Evolutionary conservation across 169 alveolate genomes (phyloP).

Genomic region (Eimeria acervulina): DNA sequence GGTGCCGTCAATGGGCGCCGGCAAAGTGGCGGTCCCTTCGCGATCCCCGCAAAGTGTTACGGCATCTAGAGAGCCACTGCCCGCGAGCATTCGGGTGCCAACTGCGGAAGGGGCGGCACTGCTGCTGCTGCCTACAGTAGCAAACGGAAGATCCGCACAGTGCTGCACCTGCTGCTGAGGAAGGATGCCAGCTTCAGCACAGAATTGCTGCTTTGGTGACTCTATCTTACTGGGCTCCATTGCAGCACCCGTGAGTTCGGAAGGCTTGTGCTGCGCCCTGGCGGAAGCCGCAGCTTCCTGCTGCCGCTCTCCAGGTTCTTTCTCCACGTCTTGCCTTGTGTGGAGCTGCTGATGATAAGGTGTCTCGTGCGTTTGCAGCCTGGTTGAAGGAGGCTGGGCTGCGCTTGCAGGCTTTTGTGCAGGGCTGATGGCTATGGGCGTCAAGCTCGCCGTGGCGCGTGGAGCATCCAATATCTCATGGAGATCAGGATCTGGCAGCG

Average conservation of each 20-base stretch:
- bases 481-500: background rate
- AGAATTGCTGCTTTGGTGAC: background rate
- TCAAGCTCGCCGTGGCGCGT: background rate
- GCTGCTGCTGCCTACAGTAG: constrained; percentile 49
- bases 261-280: background rate
- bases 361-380: background rate
- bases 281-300: background rate
- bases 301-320: background rate
- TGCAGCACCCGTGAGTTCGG: background rate
- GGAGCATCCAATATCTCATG: background rate
- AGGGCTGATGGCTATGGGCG: background rate
- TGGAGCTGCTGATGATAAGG: constrained; percentile 2
- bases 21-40: background rate
- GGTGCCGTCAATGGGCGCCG: constrained; percentile 14
- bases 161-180: background rate
- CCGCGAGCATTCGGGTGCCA: background rate
- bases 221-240: background rate
- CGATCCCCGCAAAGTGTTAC: background rate
- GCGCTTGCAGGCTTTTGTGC: background rate
- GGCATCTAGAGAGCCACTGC: background rate
- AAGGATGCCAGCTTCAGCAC: background rate
- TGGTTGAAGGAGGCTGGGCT: background rate
- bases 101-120: background rate
- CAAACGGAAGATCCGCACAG: background rate
- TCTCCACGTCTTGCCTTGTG: background rate